Conservation (phyloP, 2,329 filamentous ascomycete genomes). For the Colletotrichum filicis region DNA sequence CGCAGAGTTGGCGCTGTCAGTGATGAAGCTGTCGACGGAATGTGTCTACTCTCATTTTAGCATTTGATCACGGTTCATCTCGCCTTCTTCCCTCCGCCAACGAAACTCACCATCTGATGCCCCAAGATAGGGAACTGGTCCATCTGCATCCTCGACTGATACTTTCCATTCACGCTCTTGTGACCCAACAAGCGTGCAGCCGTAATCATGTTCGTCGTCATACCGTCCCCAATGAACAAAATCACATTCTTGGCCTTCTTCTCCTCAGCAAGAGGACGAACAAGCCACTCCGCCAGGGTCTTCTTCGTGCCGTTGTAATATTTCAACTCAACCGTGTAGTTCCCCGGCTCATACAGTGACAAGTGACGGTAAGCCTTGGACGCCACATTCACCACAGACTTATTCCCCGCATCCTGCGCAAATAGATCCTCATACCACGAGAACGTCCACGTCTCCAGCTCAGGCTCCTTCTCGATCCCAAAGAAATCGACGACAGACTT, state of each 20-base stretch:
- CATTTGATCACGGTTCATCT: background rate
- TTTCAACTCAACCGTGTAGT: conserved; percentile 79
- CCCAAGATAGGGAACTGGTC: conserved; percentile 86
- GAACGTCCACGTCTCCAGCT: conserved; percentile 84
- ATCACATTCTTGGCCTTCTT: conserved; percentile 87
- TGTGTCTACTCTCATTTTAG: conserved; percentile 64
- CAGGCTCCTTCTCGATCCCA: conserved; percentile 77
- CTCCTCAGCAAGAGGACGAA: conserved; percentile 74
- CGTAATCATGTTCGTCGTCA: conserved; percentile 81
- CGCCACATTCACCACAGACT: conserved; percentile 82
- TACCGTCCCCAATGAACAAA: conserved; percentile 79
- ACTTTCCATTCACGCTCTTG: conserved; percentile 86
- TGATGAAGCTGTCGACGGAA: conserved; percentile 86
- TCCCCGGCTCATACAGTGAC: conserved; percentile 80
- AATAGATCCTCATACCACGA: conserved; percentile 87
- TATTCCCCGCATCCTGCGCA: conserved; percentile 74
- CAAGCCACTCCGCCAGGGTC: conserved; percentile 80
- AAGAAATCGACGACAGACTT: conserved; percentile 74
- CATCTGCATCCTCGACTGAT: conserved; percentile 78
- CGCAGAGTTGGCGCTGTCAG: conserved; percentile 86
- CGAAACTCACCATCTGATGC: conserved; percentile 73
- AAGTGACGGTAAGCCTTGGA: conserved; percentile 82
- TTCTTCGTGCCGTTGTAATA: conserved; percentile 76
- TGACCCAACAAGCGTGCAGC: conserved; percentile 84
- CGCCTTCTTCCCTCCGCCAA: conserved; percentile 55